phyloP scores from a whole-genome alignment of 257 asterid species.

The Dorcoceras hygrometricum region DNA sequence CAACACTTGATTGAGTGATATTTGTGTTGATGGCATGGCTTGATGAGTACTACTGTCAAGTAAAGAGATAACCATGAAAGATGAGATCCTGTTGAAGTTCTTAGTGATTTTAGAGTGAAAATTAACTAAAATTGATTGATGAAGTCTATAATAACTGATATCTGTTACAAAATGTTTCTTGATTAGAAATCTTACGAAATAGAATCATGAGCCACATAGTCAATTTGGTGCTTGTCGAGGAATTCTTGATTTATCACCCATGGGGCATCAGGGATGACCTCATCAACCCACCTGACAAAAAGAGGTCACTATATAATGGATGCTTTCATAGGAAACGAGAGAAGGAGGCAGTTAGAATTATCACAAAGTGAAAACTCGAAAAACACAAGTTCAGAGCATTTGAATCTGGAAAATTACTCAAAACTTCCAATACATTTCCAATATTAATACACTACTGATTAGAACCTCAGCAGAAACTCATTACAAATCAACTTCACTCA shows the following conservation, averaged over 20 bases:
- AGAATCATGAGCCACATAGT: slow-evolving; percentile 80
- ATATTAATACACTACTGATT: neutral
- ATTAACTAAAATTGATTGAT: neutral
- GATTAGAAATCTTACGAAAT: slow-evolving; percentile 61
- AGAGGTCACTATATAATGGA: neutral
- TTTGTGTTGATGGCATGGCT: neutral
- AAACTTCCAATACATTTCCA: neutral
- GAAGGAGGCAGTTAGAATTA: neutral
- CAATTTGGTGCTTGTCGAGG: slow-evolving; percentile 69
- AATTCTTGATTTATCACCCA: slow-evolving; percentile 77
- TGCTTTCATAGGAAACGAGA: too few species aligned
- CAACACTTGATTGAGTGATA: neutral
- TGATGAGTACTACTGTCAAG: neutral
- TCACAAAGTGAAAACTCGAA: neutral
- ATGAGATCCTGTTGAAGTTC: neutral
- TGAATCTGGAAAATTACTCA: neutral
- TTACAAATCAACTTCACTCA: neutral
- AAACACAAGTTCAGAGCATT: neutral
- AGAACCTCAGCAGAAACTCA: neutral
- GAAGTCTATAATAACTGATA: neutral
- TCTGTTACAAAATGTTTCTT: neutral
- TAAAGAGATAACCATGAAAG: neutral
- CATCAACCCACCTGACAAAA: slow-evolving; percentile 78
- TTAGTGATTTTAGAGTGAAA: too few species aligned
- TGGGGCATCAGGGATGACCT: slow-evolving; percentile 85